Conservation (phyloP, 1,139 yeast species). For the Wickerhamomyces sp. region DNA sequence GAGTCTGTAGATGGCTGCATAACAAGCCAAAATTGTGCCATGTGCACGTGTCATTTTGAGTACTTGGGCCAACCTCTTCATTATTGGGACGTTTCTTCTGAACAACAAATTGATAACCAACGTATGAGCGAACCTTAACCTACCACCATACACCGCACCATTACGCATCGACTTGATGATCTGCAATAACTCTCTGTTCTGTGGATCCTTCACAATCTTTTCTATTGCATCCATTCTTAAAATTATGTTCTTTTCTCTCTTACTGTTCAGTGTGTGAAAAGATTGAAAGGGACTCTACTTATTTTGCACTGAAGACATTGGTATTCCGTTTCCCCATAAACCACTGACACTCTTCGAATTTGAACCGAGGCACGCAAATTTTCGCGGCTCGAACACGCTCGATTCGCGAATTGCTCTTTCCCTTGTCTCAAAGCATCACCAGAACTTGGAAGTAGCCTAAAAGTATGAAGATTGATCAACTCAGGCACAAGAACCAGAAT, state of each 20-base stretch:
- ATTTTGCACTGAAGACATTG: no score
- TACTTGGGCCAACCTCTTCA: conserved; percentile 44
- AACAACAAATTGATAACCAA: conserved; percentile 57
- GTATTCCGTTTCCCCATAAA: neutral
- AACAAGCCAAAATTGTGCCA: conserved; percentile 60
- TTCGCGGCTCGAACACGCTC: no score
- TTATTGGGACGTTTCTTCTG: conserved; percentile 39
- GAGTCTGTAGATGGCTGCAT: conserved; percentile 58
- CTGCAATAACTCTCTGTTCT: conserved; percentile 16
- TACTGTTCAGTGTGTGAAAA: no score
- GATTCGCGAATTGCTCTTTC: no score
- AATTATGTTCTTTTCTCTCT: neutral
- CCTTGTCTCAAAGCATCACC: no score
- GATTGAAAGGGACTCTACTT: no score
- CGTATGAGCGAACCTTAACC: conserved; percentile 70
- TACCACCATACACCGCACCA: conserved; percentile 68
- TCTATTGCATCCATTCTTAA: conserved; percentile 1
- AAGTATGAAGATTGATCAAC: no score
- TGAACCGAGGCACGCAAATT: no score
- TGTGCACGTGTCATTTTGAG: conserved; percentile 58
- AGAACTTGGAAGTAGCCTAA: no score
- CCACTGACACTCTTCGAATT: neutral
- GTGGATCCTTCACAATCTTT: conserved; percentile 13
- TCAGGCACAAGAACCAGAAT: no score
- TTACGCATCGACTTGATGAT: conserved; percentile 22